A percentile compares a stretch with the other conserved stretches of the same genome.
Evolutionary conservation across 306 rosid genomes (phyloP).

Genomic region (Prunus mira): DNA sequence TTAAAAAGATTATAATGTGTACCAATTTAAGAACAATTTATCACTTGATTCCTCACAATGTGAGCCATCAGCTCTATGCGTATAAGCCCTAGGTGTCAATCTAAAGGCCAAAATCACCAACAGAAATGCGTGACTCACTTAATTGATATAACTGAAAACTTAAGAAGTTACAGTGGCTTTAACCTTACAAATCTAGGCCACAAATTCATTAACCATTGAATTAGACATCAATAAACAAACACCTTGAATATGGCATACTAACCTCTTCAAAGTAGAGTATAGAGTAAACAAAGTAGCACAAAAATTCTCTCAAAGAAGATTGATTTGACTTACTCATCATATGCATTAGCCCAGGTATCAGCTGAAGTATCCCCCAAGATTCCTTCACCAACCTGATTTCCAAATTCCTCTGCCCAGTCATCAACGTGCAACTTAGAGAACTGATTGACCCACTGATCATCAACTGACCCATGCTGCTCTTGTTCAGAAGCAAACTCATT

Average conservation of each 20-base stretch:
- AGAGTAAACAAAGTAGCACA: neutral
- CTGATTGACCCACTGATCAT: conserved; percentile 89
- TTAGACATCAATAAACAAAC: neutral
- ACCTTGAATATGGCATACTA: neutral
- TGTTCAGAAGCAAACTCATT: conserved; percentile 64
- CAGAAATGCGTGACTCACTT: neutral
- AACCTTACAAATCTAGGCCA: neutral
- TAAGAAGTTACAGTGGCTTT: neutral
- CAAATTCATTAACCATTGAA: conserved; percentile 1
- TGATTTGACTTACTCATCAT: conserved; percentile 72
- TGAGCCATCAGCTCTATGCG: neutral
- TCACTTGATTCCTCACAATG: neutral
- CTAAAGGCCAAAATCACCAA: neutral
- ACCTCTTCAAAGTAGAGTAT: neutral
- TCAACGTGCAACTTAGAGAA: conserved; percentile 81
- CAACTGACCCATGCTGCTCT: conserved; percentile 41
- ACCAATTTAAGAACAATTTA: neutral
- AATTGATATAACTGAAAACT: neutral
- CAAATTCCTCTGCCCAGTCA: conserved; percentile 96
- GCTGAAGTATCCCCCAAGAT: conserved; percentile 53
- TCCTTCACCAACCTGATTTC: conserved; percentile 74
- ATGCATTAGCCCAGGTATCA: conserved; percentile 79
- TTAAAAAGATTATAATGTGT: neutral
- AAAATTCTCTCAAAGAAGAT: neutral
- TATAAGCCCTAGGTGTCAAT: neutral